Evolutionary conservation across 1,139 yeast species (phyloP), one percentile per base, ranked within the genome.

Genomic region (Suhomyces guaymorum): DNA sequence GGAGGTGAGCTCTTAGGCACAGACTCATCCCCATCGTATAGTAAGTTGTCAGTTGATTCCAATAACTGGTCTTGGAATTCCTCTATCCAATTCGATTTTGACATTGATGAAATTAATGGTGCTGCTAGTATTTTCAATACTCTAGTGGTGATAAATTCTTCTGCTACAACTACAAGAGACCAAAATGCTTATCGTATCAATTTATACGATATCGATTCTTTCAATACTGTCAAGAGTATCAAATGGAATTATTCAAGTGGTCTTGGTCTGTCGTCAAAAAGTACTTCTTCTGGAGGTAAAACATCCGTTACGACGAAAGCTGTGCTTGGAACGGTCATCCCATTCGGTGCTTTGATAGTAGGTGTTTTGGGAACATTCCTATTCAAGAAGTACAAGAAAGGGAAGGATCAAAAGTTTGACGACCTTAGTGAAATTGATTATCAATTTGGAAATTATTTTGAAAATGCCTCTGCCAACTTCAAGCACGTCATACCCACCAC

Each of bases 121-220:
- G 73, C 73, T 3, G 72, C 69, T 2, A 61, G 74, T 10, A 58
- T 72, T 10, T 72, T 69, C 47, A 61, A 70, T 26, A 68, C 74
- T 3, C 52, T 72, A 31, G 57, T 71, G 1, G 56, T 64, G 7
- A 52, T 66, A 16, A 63, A 61, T 37, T 47, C 57, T 3, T 48
- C 63, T 1, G 9, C 23, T n/a, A 5, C 48, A 29, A 36, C 40
- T 14, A 28, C 44, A 15, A 46, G 37, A 16, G 49, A 38, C 12
- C 46, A 48, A 31, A 38, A 40, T n/a, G 45, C 16, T 4, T 65
- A 64, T 36, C 39, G 37, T 1, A 37, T 66, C 12, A 55, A 43
- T 24, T 50, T 66, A 21, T 65, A 54, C 37, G 63, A 61, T 37
- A 43, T 50, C 4, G 40, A 43, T 6, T 45, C 55, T 5, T 53